Percentiles rank a stretch among this genome's conserved stretches.
These are phyloP conservation scores for Amanita rimosa DNA, from an alignment of 768 basidiomycete species.

Conservation along the genomic window DNA sequence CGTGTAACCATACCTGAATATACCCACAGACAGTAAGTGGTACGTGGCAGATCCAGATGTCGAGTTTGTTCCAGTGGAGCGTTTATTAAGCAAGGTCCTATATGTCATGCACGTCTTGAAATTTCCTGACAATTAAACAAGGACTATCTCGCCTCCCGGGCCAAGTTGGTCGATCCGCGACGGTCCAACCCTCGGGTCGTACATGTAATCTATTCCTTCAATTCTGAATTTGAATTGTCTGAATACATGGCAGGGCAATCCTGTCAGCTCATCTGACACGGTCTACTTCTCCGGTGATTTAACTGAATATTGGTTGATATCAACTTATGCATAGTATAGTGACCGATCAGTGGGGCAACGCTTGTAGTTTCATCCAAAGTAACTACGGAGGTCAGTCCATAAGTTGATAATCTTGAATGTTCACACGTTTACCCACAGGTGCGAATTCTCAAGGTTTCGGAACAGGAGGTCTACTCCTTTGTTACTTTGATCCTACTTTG, in stretches of 20 bases:
- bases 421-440: slow-evolving; percentile 3
- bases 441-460: slow-evolving; percentile 58
- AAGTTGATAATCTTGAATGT: not conserved
- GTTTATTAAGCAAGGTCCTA: slow-evolving; percentile 74
- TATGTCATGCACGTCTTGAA: not conserved
- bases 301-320: not conserved
- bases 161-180: slow-evolving; percentile 63
- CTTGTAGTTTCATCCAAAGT: slow-evolving; percentile 83
- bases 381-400: slow-evolving; percentile 61
- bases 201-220: slow-evolving; percentile 38
- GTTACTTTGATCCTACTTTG: not conserved
- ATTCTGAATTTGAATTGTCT: slow-evolving; percentile 2
- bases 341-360: slow-evolving; percentile 81
- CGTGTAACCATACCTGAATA: not conserved
- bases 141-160: slow-evolving; percentile 78
- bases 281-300: slow-evolving; percentile 79
- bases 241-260: slow-evolving; percentile 50
- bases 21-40: slow-evolving; percentile 60
- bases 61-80: slow-evolving; percentile 62
- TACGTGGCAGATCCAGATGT: slow-evolving; percentile 90
- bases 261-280: slow-evolving; percentile 80
- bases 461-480: slow-evolving; percentile 48
- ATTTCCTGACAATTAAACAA: slow-evolving; percentile 16
- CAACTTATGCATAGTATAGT: slow-evolving; percentile 26
- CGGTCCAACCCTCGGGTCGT: slow-evolving; percentile 56